phyloP scores from a whole-genome alignment of 2,329 filamentous ascomycete genomes.

The Penicillium sp. region DNA sequence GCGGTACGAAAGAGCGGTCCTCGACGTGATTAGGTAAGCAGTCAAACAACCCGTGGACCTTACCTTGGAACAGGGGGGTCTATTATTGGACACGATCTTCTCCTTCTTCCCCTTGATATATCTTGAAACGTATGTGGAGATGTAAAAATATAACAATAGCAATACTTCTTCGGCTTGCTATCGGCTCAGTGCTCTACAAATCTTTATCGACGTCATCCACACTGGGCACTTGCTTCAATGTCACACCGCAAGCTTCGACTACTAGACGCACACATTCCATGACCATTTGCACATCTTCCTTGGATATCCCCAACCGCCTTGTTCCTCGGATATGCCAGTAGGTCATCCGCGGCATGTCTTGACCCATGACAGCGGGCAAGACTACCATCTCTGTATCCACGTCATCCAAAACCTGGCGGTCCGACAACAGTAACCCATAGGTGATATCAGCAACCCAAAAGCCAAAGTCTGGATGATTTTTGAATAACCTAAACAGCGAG shows the following conservation, averaged over 20 bases:
- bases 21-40: conserved; percentile 17
- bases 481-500: conserved; percentile 19
- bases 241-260: conserved; percentile 11
- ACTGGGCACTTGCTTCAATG: conserved; percentile 5
- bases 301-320: conserved; percentile 33
- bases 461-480: conserved; percentile 50
- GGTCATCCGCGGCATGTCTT: conserved; percentile 34
- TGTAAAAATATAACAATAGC: not conserved
- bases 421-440: conserved; percentile 55
- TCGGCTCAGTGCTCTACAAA: not conserved
- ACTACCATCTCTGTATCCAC: conserved; percentile 41
- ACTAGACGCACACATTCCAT: conserved; percentile 14
- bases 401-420: conserved; percentile 33
- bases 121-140: not conserved
- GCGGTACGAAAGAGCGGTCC: conserved; percentile 23
- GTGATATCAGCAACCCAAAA: conserved; percentile 69
- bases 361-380: conserved; percentile 38
- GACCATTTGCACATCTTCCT: conserved; percentile 35
- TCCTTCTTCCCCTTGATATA: not conserved
- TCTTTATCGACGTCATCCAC: conserved; percentile 1
- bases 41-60: too few relatives aligned
- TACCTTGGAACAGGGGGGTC: not conserved
- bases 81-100: not conserved
- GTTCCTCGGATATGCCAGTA: conserved; percentile 42
- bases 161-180: not conserved